Evolutionary conservation across 1,284 basidiomycete genomes (phyloP).

Genomic region (Puccinia triticina): DNA sequence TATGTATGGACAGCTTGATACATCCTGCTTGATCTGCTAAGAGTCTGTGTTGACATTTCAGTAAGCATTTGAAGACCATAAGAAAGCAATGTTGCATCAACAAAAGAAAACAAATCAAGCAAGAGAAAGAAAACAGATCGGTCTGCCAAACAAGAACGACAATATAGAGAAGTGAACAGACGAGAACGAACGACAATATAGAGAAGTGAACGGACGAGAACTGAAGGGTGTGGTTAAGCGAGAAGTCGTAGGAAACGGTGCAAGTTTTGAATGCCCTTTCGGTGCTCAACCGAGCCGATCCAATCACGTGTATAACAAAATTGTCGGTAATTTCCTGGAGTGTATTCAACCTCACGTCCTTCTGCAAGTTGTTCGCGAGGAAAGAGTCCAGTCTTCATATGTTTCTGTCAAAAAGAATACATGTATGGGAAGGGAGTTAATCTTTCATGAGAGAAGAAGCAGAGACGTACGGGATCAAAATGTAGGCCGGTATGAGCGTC

Average conservation of each 20-base stretch:
- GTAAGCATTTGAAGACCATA: too few relatives aligned
- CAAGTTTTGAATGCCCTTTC: neutral
- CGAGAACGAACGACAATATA: too few relatives aligned
- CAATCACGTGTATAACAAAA: neutral
- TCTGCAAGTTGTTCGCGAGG: neutral
- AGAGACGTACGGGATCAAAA: neutral
- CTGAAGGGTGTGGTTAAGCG: too few relatives aligned
- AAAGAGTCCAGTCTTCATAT: neutral
- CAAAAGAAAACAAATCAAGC: too few relatives aligned
- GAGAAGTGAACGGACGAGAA: neutral
- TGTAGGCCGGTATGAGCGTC: neutral
- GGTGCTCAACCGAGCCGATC: neutral
- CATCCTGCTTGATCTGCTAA: too few relatives aligned
- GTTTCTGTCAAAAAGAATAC: neutral
- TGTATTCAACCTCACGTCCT: neutral
- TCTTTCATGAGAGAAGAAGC: neutral
- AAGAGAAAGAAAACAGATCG: too few relatives aligned
- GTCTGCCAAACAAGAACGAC: too few relatives aligned
- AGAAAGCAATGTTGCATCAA: too few relatives aligned
- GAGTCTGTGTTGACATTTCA: too few relatives aligned
- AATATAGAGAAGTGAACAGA: too few relatives aligned
- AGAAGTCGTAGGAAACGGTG: slow-evolving; percentile 4
- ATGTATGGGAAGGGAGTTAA: too few relatives aligned
- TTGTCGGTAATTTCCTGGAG: neutral
- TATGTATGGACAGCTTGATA: too few relatives aligned